Conservation (phyloP, 2,329 filamentous ascomycete genomes). For the Pseudogymnoascus pannorum region DNA sequence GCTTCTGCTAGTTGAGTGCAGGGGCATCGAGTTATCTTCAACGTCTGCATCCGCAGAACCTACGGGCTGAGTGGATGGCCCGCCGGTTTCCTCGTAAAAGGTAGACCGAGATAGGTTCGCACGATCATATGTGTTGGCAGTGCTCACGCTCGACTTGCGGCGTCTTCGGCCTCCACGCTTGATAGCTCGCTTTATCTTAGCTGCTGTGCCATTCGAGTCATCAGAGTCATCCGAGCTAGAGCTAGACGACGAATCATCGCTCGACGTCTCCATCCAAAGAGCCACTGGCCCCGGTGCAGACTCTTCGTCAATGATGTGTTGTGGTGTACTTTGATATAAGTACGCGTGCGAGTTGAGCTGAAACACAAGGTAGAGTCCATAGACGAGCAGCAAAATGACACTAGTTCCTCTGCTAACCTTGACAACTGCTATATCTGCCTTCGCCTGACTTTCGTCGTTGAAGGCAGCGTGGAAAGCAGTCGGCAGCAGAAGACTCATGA, state of each 20-base stretch:
- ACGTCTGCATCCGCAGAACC: background rate
- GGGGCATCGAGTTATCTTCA: background rate
- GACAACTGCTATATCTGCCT: slow-evolving; percentile 64
- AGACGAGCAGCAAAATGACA: slow-evolving; percentile 74
- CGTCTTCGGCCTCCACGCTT: slow-evolving; percentile 51
- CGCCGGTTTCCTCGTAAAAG: slow-evolving; percentile 12
- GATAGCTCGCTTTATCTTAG: slow-evolving; percentile 69
- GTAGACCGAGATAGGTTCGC: slow-evolving; percentile 12
- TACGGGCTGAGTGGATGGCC: background rate
- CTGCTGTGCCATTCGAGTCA: slow-evolving; percentile 64
- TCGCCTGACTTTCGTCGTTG: slow-evolving; percentile 38
- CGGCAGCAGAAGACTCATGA: slow-evolving; percentile 80
- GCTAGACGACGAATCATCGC: slow-evolving; percentile 51
- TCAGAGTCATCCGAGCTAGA: slow-evolving; percentile 64
- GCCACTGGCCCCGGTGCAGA: slow-evolving; percentile 77
- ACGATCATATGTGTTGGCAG: slow-evolving; percentile 4
- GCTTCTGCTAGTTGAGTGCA: slow-evolving; percentile 12
- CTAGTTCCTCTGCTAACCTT: slow-evolving; percentile 87
- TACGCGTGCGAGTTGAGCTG: slow-evolving; percentile 89
- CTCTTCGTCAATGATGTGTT: slow-evolving; percentile 88
- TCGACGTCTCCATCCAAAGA: slow-evolving; percentile 70
- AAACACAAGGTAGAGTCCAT: slow-evolving; percentile 77
- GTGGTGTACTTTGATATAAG: slow-evolving; percentile 86
- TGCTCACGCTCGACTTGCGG: slow-evolving; percentile 61
- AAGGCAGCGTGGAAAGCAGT: slow-evolving; percentile 93